phyloP scores from a whole-genome alignment of 345 rosid species.

The Corchorus olitorius region DNA sequence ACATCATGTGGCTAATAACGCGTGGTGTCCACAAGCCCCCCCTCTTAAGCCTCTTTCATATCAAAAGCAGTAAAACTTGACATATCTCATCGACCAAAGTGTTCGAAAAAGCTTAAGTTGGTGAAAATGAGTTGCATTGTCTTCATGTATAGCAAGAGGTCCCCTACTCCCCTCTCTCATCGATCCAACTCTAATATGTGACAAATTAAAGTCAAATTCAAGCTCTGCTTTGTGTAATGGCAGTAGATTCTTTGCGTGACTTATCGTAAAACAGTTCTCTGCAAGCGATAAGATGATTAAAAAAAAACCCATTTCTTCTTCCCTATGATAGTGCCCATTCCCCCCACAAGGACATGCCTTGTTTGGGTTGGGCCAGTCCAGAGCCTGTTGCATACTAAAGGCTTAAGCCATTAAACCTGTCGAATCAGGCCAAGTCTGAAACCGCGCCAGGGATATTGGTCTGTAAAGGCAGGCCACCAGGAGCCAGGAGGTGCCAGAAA shows the following conservation, averaged over 20 bases:
- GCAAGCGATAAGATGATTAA: background rate
- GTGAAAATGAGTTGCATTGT: background rate
- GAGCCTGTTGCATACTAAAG: background rate
- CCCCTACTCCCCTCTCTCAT: slow-evolving; percentile 1
- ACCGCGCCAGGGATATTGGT: background rate
- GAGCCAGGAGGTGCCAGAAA: background rate
- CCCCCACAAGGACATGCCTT: background rate
- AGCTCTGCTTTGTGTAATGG: background rate
- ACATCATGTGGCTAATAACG: background rate
- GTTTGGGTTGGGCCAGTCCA: background rate
- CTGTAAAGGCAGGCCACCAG: background rate
- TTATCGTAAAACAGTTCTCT: background rate
- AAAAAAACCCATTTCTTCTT: background rate
- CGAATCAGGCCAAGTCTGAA: background rate
- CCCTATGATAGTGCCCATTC: background rate
- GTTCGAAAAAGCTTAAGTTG: background rate
- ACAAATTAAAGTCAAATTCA: slow-evolving; percentile 12
- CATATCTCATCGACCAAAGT: background rate
- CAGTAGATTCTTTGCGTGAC: slow-evolving; percentile 20
- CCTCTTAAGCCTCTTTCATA: background rate
- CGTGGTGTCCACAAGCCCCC: slow-evolving; percentile 28
- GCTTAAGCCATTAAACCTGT: background rate
- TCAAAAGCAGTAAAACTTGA: background rate
- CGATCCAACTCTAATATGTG: background rate
- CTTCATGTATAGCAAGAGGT: slow-evolving; percentile 1